Conservation (phyloP, 306 rosid species). For the Quercus robur region DNA sequence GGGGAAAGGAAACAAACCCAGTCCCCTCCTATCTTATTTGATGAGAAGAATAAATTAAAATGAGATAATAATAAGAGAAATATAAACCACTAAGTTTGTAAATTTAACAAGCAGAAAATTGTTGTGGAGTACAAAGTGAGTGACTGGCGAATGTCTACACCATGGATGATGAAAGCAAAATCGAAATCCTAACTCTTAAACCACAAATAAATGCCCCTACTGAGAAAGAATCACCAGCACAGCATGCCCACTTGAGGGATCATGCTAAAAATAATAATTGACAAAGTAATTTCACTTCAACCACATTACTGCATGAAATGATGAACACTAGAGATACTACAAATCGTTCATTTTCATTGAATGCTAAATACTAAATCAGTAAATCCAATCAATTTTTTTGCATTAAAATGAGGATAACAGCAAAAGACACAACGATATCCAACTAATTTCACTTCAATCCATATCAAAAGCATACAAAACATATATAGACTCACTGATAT, state of each 20-base stretch:
- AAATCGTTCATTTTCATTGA: not conserved
- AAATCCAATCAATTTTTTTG: too few relatives aligned
- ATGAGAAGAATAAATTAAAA: not conserved
- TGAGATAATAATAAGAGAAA: not conserved
- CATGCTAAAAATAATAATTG: not conserved
- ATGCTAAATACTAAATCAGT: not conserved
- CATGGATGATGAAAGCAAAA: not conserved
- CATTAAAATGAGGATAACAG: too few relatives aligned
- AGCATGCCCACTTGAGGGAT: not conserved
- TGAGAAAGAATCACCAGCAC: not conserved
- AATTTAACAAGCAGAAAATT: not conserved
- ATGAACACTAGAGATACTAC: not conserved
- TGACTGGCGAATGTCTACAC: too few relatives aligned
- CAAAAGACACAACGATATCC: too few relatives aligned
- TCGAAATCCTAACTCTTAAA: not conserved
- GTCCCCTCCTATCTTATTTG: not conserved
- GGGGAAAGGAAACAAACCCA: not conserved
- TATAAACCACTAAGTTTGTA: not conserved
- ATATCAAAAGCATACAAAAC: not conserved
- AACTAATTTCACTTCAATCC: not conserved
- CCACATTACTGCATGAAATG: not conserved
- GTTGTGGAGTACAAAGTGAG: not conserved
- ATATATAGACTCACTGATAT: not conserved
- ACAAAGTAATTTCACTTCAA: not conserved
- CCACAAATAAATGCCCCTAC: not conserved